Percentiles rank a stretch among this genome's conserved stretches.
These are phyloP conservation scores for Talaromyces ruber DNA, from an alignment of 495 filamentous ascomycete species.

Conservation along the genomic window DNA sequence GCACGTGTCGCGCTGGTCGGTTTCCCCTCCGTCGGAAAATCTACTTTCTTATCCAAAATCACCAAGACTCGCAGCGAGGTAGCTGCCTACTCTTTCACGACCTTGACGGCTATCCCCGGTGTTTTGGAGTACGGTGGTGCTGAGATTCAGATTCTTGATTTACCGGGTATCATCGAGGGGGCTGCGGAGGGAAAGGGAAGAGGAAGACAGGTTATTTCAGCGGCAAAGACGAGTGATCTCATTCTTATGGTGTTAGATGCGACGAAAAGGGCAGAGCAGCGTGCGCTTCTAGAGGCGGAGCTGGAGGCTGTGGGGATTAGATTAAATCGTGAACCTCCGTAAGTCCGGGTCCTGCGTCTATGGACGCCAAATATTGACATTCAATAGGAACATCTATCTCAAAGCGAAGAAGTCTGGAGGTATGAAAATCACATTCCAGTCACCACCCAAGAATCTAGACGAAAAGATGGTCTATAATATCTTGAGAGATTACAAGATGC, in stretches of 20 bases:
- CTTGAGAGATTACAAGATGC: constrained; percentile 94
- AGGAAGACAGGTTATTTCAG: constrained; percentile 94
- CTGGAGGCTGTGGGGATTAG: constrained; percentile 95
- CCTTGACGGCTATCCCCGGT: constrained; percentile 93
- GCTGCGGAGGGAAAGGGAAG: constrained; percentile 93
- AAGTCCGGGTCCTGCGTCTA: constrained; percentile 24
- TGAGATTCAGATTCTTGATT: constrained; percentile 96
- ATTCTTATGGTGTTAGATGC: constrained; percentile 97
- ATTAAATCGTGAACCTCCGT: constrained; percentile 88
- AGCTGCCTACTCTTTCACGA: constrained; percentile 96
- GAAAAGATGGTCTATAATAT: constrained; percentile 98
- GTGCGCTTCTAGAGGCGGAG: constrained; percentile 82
- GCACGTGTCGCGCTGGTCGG: constrained; percentile 95
- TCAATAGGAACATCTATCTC: constrained; percentile 86
- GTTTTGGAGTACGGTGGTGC: constrained; percentile 97
- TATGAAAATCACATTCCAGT: constrained; percentile 95
- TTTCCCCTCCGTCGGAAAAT: constrained; percentile 98
- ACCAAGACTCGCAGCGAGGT: constrained; percentile 98
- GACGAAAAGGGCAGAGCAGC: constrained; percentile 92
- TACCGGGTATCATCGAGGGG: constrained; percentile 98
- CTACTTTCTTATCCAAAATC: constrained; percentile 96
- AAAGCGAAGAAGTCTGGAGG: constrained; percentile 95
- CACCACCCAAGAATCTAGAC: constrained; percentile 80
- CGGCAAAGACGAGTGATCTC: constrained; percentile 97
- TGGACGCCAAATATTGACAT: constrained; percentile 9